Percentiles rank a stretch among this genome's conserved stretches.
phyloP scores from a whole-genome alignment of 139 green algal species.

The Spirogloea muscicola region DNA sequence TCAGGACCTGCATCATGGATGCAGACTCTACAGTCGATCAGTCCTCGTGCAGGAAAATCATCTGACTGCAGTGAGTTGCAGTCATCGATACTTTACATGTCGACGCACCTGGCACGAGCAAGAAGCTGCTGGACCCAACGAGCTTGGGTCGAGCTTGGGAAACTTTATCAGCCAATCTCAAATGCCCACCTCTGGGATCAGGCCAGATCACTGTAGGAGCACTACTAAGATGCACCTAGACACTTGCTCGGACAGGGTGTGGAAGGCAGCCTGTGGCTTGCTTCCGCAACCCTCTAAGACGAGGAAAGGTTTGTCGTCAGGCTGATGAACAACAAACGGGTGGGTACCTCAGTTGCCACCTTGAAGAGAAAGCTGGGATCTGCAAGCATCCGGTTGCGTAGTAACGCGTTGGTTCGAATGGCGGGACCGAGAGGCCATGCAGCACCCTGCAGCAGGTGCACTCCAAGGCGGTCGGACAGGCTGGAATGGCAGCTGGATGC shows the following conservation, averaged over 20 bases:
- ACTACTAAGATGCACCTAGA: neutral
- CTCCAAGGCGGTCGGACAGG: too few relatives aligned
- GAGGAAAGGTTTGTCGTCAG: neutral
- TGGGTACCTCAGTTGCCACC: slow-evolving; percentile 36
- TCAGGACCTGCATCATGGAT: slow-evolving; percentile 69
- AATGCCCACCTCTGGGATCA: neutral
- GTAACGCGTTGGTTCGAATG: neutral
- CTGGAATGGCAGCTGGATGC: too few relatives aligned
- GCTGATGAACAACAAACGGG: neutral
- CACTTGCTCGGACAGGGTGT: neutral
- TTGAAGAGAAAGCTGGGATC: slow-evolving; percentile 49
- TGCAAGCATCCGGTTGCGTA: slow-evolving; percentile 33
- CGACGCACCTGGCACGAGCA: neutral
- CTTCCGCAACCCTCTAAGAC: too few relatives aligned
- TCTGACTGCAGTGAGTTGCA: too few relatives aligned
- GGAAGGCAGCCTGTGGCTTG: neutral
- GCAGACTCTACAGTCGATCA: too few relatives aligned
- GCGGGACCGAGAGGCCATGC: slow-evolving; percentile 13
- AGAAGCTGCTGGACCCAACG: neutral
- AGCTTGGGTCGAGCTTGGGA: neutral
- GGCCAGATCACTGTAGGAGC: neutral
- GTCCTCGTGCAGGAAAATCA: too few relatives aligned
- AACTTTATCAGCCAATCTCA: neutral
- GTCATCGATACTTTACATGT: too few relatives aligned
- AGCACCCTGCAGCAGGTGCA: neutral